Base-by-base conservation (phyloP, 495 filamentous ascomycete species). In the Tuber umbilicatum region DNA sequence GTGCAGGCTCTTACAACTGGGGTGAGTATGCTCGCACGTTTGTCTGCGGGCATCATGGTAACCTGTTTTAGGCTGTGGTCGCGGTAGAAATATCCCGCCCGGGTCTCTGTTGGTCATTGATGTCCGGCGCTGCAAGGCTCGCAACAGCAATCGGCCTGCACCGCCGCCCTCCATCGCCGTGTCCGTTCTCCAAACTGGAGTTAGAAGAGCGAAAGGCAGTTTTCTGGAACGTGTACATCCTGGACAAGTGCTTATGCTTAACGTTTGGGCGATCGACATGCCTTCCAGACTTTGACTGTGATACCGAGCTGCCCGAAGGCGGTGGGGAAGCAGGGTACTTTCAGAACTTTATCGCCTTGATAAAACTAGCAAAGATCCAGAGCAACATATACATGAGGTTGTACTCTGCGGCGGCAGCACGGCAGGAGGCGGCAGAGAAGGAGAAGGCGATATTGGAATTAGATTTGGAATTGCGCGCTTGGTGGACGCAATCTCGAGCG, bases 211-310 rank as follows among this genome's bases (percentile, higher is more conserved):
- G 83, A 42, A 77, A 80, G 55, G 82, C 79, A 43, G 70, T 84
- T 67, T 84, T 84, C 72, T 84, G 83, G 83, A 79, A 83, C 43
- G 47, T 84, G 31, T 83, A 82, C 45, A 47, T 84, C 0, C 40
- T 83, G 7, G 80, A 82, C 31, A 82, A 82, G 67, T 82, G 74
- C 40, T 70, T 82, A 35, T 80, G 74, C n/a, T 78, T 82, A 21
- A 75, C 80, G 27, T 82, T 82, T 27, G 80, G 80, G 0, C 80
- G 80, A 23, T 73, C 80, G 1, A 77, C 80, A 31, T 80, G 80
- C 50, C 80, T 82, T 38, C 80, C 80, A 16, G 80, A 82, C 41
- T 82, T 77, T 70, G 80, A 82, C 73, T 80, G 74, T 43, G 80
- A 82, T 9, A 76, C 78, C 70, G 79, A 81, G 38, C 35, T 81